Base-by-base conservation (phyloP, 345 rosid species). In the Syzygium oleosum region DNA sequence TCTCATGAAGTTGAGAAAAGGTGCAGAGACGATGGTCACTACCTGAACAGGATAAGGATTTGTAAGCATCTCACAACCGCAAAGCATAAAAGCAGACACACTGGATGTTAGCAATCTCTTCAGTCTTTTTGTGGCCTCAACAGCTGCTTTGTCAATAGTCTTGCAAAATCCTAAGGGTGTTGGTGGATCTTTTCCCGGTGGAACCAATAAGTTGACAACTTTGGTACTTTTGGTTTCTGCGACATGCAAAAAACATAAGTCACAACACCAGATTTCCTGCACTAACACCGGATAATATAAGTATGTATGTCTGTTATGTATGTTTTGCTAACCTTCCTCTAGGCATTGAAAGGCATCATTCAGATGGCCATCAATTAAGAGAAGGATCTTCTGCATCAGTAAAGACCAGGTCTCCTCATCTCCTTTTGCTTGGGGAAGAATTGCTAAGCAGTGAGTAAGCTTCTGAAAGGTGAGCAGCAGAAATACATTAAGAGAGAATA, bases 371-470 rank as follows among this genome's bases (percentile, higher is more conserved):
- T 96, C 94, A 83, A 95, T 89, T 73, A 91, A 90, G 84, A 95
- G 90, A 90, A 96, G 88, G 88, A 96, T 90, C 93, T 93, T 95
- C 86, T 93, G 95, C 94, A 96, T 91, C 93, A 94, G 89, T 91
- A 93, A 86, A 85, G 90, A 90, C 99, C 99, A 98, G 91, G 94
- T 93, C 78, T 92, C 92, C 79, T 90, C 96, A 89, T 95, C 97
- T 84, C 98, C 99, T 92, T 90, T 96, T 38, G 94, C 91, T 92
- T 93, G 94, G 27, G 99, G 99, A 87, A 98, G 98, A 88, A 94
- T 91, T 68, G 99, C 96, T 58, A 98, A 93, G 88, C 95, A 96
- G 91, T 89, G 90, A 63, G 94, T 94, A 90, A 95, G 92, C 88
- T 94, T 96, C 99, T 98, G 96, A 87, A 90, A 58, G 38, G 83